phyloP scores from a whole-genome alignment of 352 stramenopile genomes.

The Globisporangium ultimum region DNA sequence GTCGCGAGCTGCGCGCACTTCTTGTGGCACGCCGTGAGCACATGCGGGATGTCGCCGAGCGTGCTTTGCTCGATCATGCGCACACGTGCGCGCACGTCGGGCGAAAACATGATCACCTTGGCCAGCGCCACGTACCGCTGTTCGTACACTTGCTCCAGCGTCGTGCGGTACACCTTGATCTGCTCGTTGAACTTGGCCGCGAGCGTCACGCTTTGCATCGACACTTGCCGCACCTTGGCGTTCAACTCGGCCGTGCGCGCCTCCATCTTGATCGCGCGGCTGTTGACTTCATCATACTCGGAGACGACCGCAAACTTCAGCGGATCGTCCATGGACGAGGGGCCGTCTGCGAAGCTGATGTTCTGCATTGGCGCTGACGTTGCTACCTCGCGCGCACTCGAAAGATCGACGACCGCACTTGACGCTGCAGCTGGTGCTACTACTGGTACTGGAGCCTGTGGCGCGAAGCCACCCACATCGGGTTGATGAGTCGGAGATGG shows the following conservation, averaged over 20 bases:
- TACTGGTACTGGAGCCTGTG: background rate
- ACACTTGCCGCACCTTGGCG: conserved; percentile 28
- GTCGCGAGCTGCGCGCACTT: conserved; percentile 38
- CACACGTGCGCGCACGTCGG: conserved; percentile 35
- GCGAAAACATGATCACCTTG: conserved; percentile 54
- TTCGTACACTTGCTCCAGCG: conserved; percentile 29
- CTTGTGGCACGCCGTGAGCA: conserved; percentile 40
- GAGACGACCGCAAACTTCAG: conserved; percentile 20
- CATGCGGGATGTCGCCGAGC: conserved; percentile 39
- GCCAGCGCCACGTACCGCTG: conserved; percentile 36
- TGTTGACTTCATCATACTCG: conserved; percentile 22
- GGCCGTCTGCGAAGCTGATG: background rate
- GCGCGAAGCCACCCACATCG: conserved; percentile 9
- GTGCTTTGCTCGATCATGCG: conserved; percentile 25
- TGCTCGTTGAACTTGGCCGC: conserved; percentile 41
- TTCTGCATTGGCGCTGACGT: background rate
- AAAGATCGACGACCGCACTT: background rate
- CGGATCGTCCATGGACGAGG: conserved; percentile 12
- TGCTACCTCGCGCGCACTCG: too few species aligned
- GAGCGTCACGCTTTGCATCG: conserved; percentile 39
- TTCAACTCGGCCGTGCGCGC: conserved; percentile 13
- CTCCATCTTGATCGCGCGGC: conserved; percentile 14
- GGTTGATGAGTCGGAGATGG: conserved; percentile 1
- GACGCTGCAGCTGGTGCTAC: background rate
- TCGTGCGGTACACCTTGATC: conserved; percentile 28